Conservation (phyloP, 306 rosid genomes). For the Dalbergia oliveri region DNA sequence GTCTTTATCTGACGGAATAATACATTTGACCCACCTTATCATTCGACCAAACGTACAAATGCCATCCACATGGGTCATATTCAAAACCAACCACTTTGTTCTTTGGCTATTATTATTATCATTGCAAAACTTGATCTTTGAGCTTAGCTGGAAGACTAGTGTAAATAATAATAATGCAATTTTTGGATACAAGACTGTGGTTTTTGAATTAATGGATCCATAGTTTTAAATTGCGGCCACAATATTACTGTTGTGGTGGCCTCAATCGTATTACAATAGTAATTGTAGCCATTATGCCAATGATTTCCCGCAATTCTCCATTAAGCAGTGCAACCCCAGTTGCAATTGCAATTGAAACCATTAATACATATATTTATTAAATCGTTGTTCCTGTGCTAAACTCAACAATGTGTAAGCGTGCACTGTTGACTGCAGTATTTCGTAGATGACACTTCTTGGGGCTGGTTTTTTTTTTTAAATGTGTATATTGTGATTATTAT, state of each 20-base stretch:
- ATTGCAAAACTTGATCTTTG: constrained; percentile 46
- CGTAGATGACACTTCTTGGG: neutral
- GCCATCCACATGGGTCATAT: constrained; percentile 52
- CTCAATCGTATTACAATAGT: too few relatives aligned
- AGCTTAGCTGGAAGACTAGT: constrained; percentile 19
- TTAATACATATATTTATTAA: too few relatives aligned
- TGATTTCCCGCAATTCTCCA: too few relatives aligned
- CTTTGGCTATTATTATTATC: constrained; percentile 41
- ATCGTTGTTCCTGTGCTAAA: neutral
- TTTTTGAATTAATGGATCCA: neutral
- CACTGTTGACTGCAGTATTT: neutral
- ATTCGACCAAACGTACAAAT: constrained; percentile 29
- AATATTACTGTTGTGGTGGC: too few relatives aligned
- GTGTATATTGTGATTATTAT: neutral
- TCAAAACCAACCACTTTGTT: constrained; percentile 47
- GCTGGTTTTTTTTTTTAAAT: neutral
- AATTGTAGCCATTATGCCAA: too few relatives aligned
- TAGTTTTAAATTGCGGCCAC: neutral
- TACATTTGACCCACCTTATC: constrained; percentile 47
- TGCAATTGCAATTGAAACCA: too few relatives aligned
- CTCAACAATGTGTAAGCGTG: constrained; percentile 22
- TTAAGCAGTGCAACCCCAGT: too few relatives aligned
- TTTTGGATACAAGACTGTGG: neutral
- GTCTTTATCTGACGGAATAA: constrained; percentile 43
- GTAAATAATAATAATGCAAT: constrained; percentile 6